phyloP scores from a whole-genome alignment of 106 monocot genomes.

The Agapanthus africanus region DNA sequence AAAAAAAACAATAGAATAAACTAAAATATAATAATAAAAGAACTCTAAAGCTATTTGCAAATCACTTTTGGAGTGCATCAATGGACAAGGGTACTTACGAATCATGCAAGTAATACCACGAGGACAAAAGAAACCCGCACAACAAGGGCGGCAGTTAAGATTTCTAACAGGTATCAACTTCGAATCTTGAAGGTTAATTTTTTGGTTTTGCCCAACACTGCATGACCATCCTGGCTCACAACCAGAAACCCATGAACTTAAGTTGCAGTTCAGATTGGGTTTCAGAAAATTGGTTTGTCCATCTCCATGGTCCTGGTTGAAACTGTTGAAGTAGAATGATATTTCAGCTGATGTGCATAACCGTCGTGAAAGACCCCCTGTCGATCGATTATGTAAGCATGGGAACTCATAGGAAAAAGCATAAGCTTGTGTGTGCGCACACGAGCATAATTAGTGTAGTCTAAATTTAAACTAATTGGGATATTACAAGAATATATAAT shows the following conservation, averaged over 20 bases:
- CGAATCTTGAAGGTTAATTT: constrained; percentile 50
- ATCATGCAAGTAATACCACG: too few relatives aligned
- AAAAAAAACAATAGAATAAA: neutral
- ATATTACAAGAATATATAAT: too few relatives aligned
- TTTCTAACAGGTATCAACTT: constrained; percentile 33
- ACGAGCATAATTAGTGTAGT: too few relatives aligned
- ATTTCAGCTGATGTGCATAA: constrained; percentile 88
- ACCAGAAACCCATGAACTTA: constrained; percentile 65
- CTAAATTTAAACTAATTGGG: too few relatives aligned
- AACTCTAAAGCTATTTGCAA: neutral
- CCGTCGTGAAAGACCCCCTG: constrained; percentile 52
- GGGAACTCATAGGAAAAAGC: too few relatives aligned
- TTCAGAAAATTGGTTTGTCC: constrained; percentile 38
- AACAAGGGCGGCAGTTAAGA: constrained; percentile 32
- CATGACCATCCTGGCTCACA: constrained; percentile 98
- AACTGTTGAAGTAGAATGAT: constrained; percentile 68
- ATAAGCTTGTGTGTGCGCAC: too few relatives aligned
- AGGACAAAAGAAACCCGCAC: constrained; percentile 59
- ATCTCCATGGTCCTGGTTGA: constrained; percentile 22
- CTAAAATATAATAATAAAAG: neutral
- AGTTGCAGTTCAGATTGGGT: constrained; percentile 83
- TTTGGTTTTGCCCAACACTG: constrained; percentile 29
- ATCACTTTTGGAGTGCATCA: neutral
- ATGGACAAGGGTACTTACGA: constrained; percentile 3
- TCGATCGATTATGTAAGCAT: too few relatives aligned